Evolutionary conservation across 2,329 filamentous ascomycete genomes (phyloP), one percentile per base, ranked within the genome.

Genomic region (Dactylellina haptotyla): DNA sequence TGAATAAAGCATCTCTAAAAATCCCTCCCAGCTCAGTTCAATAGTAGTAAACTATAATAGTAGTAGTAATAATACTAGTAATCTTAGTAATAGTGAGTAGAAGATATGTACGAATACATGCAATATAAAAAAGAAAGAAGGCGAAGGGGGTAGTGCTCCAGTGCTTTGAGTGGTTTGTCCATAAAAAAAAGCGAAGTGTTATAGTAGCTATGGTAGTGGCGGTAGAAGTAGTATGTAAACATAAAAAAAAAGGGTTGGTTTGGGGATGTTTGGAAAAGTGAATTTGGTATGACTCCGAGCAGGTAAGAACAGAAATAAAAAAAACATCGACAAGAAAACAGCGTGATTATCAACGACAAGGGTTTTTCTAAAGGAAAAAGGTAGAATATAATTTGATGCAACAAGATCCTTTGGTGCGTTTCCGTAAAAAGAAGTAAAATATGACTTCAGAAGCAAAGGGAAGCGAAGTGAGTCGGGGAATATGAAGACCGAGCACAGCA

Each of bases 101-200:
- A 45, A 50, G 45, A 34, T 64, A 54, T 64, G 39, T 64, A 64
- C 48, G 59, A 64, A 54, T 64, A 64, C 59, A 64, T 51, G 45
- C 30, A 28, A 43, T 51, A 39, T 14, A 53, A 53, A 43, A 23
- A 39, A 45, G 34, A 43, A 12, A 30, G 16, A 16, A 48, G 20
- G 12, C n/a, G 4, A 8, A 8, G 26, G 32, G 28, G 37, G 34
- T 14, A 41, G 20, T 34, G 4, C 9, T 18, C 12, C 9, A 39
- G 23, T n/a, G 8, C n/a, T 16, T 14, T 30, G 14, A 12, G 34
- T 43, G 23, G 32, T 51, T 14, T 28, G 46, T 28, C 46, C 20
- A 46, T 34, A 23, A 45, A 61, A 16, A n/a, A 9, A 62, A 34
- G 26, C 9, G 23, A 8, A 26, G 30, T 25, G 26, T 50, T 16